Evolutionary conservation across 2,329 filamentous ascomycete species (phyloP).

Genomic region (Nemania sp.): DNA sequence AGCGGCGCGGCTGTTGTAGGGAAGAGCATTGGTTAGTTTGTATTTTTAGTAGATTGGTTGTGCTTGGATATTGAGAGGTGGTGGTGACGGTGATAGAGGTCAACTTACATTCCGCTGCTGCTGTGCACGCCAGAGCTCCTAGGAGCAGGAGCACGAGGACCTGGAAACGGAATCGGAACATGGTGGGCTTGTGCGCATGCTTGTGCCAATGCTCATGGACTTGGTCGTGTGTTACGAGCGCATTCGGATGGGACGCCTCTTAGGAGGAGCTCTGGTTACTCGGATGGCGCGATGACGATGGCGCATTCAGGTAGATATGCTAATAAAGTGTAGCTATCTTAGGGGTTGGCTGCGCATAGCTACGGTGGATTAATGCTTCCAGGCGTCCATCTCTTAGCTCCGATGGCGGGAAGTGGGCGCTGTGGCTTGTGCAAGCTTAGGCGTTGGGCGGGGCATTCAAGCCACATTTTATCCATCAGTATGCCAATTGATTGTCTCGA

Average conservation of each 20-base stretch:
- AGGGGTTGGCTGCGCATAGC: no score
- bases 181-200: conserved; percentile 17
- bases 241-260: neutral
- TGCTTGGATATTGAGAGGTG: neutral
- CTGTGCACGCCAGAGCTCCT: conserved; percentile 38
- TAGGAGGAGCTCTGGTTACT: no score
- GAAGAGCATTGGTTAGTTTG: neutral
- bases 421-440: neutral
- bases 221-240: neutral
- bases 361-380: no score
- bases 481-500: neutral
- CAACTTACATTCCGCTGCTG: conserved; percentile 48
- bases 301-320: no score
- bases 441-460: neutral
- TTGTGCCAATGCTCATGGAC: neutral
- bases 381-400: neutral
- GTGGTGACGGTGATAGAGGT: neutral
- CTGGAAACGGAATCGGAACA: conserved; percentile 36
- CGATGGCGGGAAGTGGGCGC: neutral
- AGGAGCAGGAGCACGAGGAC: conserved; percentile 38
- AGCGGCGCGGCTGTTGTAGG: conserved; percentile 57
- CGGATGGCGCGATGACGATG: no score
- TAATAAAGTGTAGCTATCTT: no score
- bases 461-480: neutral
- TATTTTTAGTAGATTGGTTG: neutral